phyloP scores from a whole-genome alignment of 257 asterid species.

The Asclepias syriaca region DNA sequence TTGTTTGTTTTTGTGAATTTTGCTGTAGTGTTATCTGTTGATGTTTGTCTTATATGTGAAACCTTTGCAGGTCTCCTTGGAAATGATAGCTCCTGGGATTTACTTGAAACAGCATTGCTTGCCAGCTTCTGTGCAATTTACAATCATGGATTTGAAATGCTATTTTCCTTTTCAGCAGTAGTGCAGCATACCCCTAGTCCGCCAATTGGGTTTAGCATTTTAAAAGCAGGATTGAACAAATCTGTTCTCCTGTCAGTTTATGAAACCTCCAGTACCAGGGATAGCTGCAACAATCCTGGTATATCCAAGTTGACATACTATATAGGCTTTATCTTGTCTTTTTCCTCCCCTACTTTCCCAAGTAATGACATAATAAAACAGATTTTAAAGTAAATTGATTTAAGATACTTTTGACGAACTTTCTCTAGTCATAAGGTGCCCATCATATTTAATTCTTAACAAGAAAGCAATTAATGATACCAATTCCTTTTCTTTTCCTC shows the following conservation, averaged over 20 bases:
- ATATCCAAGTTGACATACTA: constrained; percentile 9
- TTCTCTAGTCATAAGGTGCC: background rate
- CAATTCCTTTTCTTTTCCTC: constrained; percentile 4
- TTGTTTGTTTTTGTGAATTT: background rate
- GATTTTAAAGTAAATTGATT: background rate
- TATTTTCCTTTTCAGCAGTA: constrained; percentile 89
- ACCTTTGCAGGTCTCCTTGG: constrained; percentile 71
- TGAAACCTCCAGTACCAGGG: constrained; percentile 70
- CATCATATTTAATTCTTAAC: background rate
- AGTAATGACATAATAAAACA: background rate
- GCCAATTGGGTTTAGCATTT: constrained; percentile 94
- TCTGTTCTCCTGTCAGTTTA: constrained; percentile 96
- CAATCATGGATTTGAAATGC: constrained; percentile 84
- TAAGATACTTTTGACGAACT: background rate
- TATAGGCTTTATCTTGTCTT: background rate
- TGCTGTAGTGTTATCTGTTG: background rate
- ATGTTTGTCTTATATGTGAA: constrained; percentile 20
- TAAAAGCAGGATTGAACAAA: constrained; percentile 95
- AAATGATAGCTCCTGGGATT: constrained; percentile 72
- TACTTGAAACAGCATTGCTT: constrained; percentile 79
- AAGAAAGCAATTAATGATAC: background rate
- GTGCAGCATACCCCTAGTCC: constrained; percentile 79
- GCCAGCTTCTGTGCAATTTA: constrained; percentile 93
- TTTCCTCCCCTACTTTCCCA: background rate
- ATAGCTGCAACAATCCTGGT: constrained; percentile 55